Conservation (phyloP, 75 land plant species). For the Pinus albicaulis region DNA sequence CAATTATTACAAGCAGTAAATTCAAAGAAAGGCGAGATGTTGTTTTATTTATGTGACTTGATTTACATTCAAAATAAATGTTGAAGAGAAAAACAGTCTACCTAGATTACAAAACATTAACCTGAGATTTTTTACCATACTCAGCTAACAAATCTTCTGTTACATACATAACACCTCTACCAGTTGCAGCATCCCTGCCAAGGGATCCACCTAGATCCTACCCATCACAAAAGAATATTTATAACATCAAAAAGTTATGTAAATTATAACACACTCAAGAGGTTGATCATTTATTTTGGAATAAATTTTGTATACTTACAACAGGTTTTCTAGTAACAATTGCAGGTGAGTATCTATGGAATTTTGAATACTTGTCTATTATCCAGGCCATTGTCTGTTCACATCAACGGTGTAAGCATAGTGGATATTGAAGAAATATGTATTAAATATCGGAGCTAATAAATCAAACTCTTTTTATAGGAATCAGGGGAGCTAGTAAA, state of each 20-base stretch:
- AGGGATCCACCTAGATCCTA: slow-evolving; percentile 97
- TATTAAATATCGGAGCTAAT: not conserved
- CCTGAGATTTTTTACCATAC: slow-evolving; percentile 67
- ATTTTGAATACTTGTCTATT: slow-evolving; percentile 87
- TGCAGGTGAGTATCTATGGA: slow-evolving; percentile 87
- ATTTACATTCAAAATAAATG: not conserved
- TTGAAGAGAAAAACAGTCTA: slow-evolving; percentile 8
- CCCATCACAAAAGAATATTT: not conserved
- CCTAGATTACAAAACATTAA: slow-evolving; percentile 84
- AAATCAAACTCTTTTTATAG: not conserved
- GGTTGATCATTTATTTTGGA: not conserved
- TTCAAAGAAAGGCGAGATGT: slow-evolving; percentile 11
- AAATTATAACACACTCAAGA: not conserved
- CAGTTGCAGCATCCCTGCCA: slow-evolving; percentile 97
- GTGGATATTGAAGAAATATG: not conserved
- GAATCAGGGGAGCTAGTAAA: not conserved
- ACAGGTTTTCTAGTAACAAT: slow-evolving; percentile 89
- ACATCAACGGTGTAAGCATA: not conserved
- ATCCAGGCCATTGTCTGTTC: slow-evolving; percentile 94
- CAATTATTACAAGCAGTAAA: not conserved
- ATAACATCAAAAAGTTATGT: not conserved
- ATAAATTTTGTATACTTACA: slow-evolving; percentile 41
- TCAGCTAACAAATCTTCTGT: slow-evolving; percentile 88
- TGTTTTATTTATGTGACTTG: not conserved
- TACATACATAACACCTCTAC: slow-evolving; percentile 89